A percentile compares a stretch with the other conserved stretches of the same genome.
These are phyloP conservation scores for Sapria himalayana DNA, from an alignment of 345 rosid genomes.

Conservation along the genomic window DNA sequence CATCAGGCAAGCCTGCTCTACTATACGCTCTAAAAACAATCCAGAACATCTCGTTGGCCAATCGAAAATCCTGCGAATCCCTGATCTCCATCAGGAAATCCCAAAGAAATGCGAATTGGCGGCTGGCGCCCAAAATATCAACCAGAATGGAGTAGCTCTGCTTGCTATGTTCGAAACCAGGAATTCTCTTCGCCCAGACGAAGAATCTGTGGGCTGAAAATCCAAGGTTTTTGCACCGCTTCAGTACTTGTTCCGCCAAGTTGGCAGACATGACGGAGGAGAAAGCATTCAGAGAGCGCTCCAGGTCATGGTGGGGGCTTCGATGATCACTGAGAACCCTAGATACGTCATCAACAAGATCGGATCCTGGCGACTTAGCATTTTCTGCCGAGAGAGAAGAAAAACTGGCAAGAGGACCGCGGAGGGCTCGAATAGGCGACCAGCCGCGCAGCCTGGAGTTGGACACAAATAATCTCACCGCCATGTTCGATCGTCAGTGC, in stretches of 20 bases:
- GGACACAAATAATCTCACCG: no score
- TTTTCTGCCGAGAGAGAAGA: constrained; percentile 1
- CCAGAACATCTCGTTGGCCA: constrained; percentile 37
- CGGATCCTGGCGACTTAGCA: constrained; percentile 11
- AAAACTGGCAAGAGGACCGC: no score
- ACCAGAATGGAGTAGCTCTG: constrained; percentile 49
- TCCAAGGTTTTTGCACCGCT: constrained; percentile 64
- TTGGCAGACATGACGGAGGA: constrained; percentile 29
- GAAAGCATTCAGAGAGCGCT: constrained; percentile 25
- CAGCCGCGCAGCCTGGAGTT: no score
- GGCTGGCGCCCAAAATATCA: constrained; percentile 41
- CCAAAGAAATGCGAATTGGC: constrained; percentile 58
- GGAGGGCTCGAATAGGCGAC: no score
- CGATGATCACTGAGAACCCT: constrained; percentile 63
- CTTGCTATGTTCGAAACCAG: constrained; percentile 35
- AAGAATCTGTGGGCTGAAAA: constrained; percentile 77
- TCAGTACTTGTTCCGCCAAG: constrained; percentile 57
- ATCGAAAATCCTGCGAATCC: constrained; percentile 21
- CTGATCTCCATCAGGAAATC: constrained; percentile 51
- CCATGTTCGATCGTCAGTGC: no score
- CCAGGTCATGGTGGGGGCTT: constrained; percentile 54
- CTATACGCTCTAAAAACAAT: constrained; percentile 57
- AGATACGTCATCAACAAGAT: constrained; percentile 46
- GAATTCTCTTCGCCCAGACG: constrained; percentile 54
- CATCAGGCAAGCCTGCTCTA: constrained; percentile 46